Conservation (phyloP, 2,329 filamentous ascomycete species). For the Rhynchosporium graminicola region DNA sequence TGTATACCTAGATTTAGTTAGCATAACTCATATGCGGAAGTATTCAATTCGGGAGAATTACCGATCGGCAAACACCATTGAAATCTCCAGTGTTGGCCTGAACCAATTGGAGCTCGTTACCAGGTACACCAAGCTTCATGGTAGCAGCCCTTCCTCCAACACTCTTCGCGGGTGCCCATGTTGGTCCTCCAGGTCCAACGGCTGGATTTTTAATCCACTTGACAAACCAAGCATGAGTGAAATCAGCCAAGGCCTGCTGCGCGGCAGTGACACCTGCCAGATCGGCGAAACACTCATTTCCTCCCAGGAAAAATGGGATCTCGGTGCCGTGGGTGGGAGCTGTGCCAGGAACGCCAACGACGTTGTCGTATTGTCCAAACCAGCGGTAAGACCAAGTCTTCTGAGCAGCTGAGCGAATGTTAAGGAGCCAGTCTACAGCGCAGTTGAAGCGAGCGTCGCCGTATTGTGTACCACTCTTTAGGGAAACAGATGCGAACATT, state of each 20-base stretch:
- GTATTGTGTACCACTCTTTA: conserved; percentile 47
- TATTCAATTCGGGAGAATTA: not conserved
- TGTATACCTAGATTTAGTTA: conserved; percentile 18
- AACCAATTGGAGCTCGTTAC: conserved; percentile 40
- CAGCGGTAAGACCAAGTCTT: conserved; percentile 48
- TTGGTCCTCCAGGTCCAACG: conserved; percentile 43
- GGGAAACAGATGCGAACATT: conserved; percentile 43
- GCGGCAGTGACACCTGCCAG: conserved; percentile 42
- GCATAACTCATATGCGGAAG: not conserved
- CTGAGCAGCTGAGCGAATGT: conserved; percentile 44
- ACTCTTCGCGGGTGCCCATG: conserved; percentile 42
- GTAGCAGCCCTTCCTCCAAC: conserved; percentile 35
- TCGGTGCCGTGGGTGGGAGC: conserved; percentile 46
- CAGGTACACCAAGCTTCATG: conserved; percentile 42
- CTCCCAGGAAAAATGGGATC: conserved; percentile 49
- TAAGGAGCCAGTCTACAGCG: conserved; percentile 44
- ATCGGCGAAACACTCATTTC: conserved; percentile 46
- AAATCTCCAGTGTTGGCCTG: conserved; percentile 39
- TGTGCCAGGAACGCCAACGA: conserved; percentile 41
- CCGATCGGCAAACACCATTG: conserved; percentile 41
- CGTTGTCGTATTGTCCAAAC: conserved; percentile 46
- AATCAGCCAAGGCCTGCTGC: conserved; percentile 46
- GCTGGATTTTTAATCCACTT: conserved; percentile 48
- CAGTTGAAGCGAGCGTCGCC: conserved; percentile 51
- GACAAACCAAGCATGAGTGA: conserved; percentile 47